phyloP scores from a whole-genome alignment of 2,329 filamentous ascomycete genomes.

The Beauveria scarabaeidicola region DNA sequence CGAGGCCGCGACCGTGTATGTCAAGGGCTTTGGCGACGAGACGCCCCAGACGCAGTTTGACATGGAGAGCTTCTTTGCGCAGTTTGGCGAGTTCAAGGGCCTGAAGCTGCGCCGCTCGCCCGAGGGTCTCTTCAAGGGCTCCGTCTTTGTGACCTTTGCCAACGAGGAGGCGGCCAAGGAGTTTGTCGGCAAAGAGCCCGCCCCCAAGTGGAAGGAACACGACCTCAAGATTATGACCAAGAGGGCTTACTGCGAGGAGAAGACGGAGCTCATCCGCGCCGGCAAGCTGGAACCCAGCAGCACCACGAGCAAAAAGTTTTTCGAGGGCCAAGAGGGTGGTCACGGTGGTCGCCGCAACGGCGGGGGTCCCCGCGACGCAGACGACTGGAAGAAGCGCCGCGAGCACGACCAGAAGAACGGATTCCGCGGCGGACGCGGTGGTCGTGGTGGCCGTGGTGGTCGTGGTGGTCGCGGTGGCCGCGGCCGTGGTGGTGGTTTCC shows the following conservation, averaged over 20 bases:
- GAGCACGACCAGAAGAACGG: slow-evolving; percentile 54
- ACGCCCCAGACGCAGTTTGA: slow-evolving; percentile 81
- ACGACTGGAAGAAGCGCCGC: slow-evolving; percentile 58
- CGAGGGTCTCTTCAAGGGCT: slow-evolving; percentile 81
- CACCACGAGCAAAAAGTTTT: slow-evolving; percentile 35
- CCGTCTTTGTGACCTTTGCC: slow-evolving; percentile 88
- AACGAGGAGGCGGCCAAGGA: slow-evolving; percentile 68
- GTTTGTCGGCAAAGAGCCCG: slow-evolving; percentile 71
- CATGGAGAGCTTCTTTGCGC: slow-evolving; percentile 83
- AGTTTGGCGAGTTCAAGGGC: slow-evolving; percentile 68
- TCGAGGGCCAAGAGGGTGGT: slow-evolving; percentile 34
- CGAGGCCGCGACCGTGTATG: slow-evolving; percentile 74
- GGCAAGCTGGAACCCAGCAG: slow-evolving; percentile 57
- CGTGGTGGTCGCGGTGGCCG: slow-evolving; percentile 34
- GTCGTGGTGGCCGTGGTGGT: slow-evolving; percentile 32
- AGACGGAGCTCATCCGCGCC: slow-evolving; percentile 61
- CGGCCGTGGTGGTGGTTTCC: slow-evolving; percentile 32
- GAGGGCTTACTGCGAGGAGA: slow-evolving; percentile 75
- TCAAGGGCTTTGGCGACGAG: slow-evolving; percentile 88
- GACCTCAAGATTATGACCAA: slow-evolving; percentile 81
- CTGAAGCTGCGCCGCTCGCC: slow-evolving; percentile 77
- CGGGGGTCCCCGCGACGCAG: slow-evolving; percentile 35
- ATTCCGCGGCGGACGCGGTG: slow-evolving; percentile 41
- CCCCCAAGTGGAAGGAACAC: slow-evolving; percentile 75
- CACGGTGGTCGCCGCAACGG: slow-evolving; percentile 28